These are phyloP conservation scores for Solanum hybrid DNA, from an alignment of 305 asterid species.

Conservation along the genomic window DNA sequence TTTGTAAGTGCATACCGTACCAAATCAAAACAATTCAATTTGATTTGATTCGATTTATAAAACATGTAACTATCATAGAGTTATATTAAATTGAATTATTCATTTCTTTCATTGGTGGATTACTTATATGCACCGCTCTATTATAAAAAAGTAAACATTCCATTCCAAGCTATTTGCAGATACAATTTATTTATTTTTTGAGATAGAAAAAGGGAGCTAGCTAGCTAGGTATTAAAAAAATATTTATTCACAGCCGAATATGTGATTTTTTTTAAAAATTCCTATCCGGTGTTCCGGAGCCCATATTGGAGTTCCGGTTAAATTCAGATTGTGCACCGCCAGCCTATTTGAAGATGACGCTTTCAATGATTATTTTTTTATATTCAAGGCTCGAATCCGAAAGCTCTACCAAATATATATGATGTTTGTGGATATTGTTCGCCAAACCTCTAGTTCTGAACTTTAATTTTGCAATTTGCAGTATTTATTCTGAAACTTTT, in stretches of 20 bases:
- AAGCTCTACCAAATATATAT: background rate
- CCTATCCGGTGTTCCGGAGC: background rate
- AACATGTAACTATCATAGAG: background rate
- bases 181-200: too few relatives aligned
- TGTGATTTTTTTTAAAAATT: background rate
- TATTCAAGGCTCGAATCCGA: too few relatives aligned
- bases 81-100: background rate
- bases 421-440: too few relatives aligned
- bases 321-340: background rate
- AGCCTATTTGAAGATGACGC: too few relatives aligned
- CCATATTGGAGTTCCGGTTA: too few relatives aligned
- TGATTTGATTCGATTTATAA: background rate
- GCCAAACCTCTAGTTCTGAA: background rate
- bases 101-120: background rate
- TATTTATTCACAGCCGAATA: too few relatives aligned
- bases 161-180: background rate
- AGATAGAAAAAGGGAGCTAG: too few relatives aligned
- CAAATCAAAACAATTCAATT: background rate
- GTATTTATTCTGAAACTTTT: background rate
- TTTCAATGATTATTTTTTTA: too few relatives aligned
- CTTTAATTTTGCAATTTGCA: background rate
- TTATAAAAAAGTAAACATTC: too few relatives aligned
- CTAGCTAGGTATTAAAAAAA: too few relatives aligned
- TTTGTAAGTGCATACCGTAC: background rate
- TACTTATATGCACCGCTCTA: background rate